Conservation (phyloP, 1,284 basidiomycete species). For the Boletus hoseneyae region DNA sequence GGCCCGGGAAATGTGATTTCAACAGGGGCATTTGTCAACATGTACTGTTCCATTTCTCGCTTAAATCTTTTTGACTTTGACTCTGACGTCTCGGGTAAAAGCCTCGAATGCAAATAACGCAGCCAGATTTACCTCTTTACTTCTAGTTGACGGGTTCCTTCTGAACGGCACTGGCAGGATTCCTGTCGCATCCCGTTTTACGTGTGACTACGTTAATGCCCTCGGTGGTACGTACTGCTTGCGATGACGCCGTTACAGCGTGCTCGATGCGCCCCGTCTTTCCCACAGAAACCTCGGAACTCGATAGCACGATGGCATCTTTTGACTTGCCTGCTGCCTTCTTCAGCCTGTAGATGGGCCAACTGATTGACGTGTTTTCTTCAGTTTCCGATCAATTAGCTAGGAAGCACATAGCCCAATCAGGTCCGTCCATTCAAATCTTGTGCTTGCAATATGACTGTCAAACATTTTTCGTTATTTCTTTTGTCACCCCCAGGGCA, state of each 20-base stretch:
- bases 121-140: too few species aligned
- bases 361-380: conserved; percentile 9
- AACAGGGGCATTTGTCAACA: too few species aligned
- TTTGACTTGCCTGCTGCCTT: conserved; percentile 3
- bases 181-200: conserved; percentile 1
- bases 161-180: too few species aligned
- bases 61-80: not conserved
- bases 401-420: not conserved
- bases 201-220: conserved; percentile 12
- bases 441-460: not conserved
- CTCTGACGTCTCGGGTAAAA: too few species aligned
- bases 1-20: too few species aligned
- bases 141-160: too few species aligned
- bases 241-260: not conserved
- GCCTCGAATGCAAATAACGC: too few species aligned
- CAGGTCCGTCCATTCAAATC: conserved; percentile 5
- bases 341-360: not conserved
- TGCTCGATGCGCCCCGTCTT: not conserved
- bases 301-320: not conserved
- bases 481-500: conserved; percentile 4
- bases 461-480: not conserved
- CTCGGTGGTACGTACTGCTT: too few species aligned
- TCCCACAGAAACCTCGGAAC: not conserved
- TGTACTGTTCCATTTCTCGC: too few species aligned
- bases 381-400: not conserved